Evolutionary conservation across 306 rosid genomes (phyloP).

Genomic region (Cyamopsis tetragonoloba): DNA sequence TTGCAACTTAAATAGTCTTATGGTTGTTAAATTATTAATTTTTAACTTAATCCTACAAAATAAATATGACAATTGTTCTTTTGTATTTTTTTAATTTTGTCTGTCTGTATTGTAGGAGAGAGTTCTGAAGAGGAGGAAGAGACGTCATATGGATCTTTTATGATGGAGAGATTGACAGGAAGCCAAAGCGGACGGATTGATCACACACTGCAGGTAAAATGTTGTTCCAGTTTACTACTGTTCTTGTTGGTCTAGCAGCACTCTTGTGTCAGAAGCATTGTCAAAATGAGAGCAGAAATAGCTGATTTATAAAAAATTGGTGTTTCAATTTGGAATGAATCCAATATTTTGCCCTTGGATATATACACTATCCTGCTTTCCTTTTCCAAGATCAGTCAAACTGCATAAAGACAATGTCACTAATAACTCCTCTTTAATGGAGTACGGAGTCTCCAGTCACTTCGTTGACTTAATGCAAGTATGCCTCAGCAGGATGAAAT

Average conservation of each 20-base stretch:
- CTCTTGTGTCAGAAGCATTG: slow-evolving; percentile 12
- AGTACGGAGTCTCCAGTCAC: slow-evolving; percentile 7
- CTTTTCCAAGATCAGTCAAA: neutral
- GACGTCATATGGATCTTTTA: slow-evolving; percentile 72
- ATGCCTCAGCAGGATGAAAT: neutral
- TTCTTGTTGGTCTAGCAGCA: slow-evolving; percentile 3
- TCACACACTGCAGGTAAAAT: slow-evolving; percentile 85
- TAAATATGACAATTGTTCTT: slow-evolving; percentile 6
- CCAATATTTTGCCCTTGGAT: neutral
- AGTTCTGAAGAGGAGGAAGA: slow-evolving; percentile 56
- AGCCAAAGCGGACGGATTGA: slow-evolving; percentile 74
- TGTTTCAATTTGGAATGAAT: neutral
- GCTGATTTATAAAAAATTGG: slow-evolving; percentile 2
- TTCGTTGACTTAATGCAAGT: neutral
- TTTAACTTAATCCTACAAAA: slow-evolving; percentile 16
- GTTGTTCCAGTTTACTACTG: slow-evolving; percentile 13
- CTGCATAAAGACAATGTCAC: neutral
- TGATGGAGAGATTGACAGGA: slow-evolving; percentile 86
- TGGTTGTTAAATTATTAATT: neutral
- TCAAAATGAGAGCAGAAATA: neutral
- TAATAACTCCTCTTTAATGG: neutral
- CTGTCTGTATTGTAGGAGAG: slow-evolving; percentile 39
- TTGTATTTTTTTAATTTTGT: slow-evolving; percentile 4
- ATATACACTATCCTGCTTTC: neutral
- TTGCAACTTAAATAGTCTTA: neutral